Evolutionary conservation across 202 grass and related monocot species (phyloP).

Genomic region (Setaria italica): DNA sequence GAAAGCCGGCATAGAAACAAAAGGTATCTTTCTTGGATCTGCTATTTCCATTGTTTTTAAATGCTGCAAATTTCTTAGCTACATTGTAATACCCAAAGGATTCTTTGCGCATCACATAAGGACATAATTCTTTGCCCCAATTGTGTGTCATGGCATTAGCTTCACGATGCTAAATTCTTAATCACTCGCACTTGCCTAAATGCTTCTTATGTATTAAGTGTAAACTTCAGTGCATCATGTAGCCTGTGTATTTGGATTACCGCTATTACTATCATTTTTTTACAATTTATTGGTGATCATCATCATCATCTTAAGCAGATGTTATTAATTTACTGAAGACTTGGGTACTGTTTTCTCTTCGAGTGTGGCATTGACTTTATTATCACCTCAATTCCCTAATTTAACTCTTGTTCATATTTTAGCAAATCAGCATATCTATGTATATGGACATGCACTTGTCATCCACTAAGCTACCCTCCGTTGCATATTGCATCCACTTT

Average conservation of each 20-base stretch:
- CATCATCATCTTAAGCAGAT: not conserved
- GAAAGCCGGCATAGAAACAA: constrained; percentile 55
- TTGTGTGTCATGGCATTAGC: constrained; percentile 12
- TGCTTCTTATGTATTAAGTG: constrained; percentile 13
- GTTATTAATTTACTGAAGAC: not conserved
- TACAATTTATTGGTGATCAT: not conserved
- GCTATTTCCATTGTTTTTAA: constrained; percentile 9
- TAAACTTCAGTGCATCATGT: constrained; percentile 19
- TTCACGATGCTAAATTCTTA: not conserved
- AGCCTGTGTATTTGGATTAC: not conserved
- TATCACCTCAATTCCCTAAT: not conserved
- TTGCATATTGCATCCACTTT: not conserved
- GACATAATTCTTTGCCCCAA: not conserved
- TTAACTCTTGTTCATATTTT: not conserved
- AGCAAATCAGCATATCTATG: constrained; percentile 12
- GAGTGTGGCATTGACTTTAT: not conserved
- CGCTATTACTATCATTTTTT: not conserved
- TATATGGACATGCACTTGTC: not conserved
- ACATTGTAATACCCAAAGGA: constrained; percentile 1
- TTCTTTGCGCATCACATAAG: not conserved
- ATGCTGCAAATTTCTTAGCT: constrained; percentile 12
- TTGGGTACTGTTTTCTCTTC: not conserved
- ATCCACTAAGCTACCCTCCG: not conserved
- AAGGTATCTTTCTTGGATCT: constrained; percentile 58
- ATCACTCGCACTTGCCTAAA: not conserved